A percentile compares a stretch with the other conserved stretches of the same genome.
These are phyloP conservation scores for Aspergillus amoenus DNA, from an alignment of 2,329 filamentous ascomycete species.

Conservation along the genomic window DNA sequence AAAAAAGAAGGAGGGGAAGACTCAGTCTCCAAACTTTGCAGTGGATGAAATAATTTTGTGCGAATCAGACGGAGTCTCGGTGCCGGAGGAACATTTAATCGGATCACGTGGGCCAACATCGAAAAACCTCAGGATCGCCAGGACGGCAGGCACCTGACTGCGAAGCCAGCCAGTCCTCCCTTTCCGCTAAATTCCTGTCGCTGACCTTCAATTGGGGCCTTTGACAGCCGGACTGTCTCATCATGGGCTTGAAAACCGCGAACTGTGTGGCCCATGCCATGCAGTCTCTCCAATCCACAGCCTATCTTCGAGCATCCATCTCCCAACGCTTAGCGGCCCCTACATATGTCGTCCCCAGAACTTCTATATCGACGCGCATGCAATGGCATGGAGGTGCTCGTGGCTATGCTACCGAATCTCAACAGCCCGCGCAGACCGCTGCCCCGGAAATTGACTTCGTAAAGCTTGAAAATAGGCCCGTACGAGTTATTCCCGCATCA, in stretches of 20 bases:
- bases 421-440: conserved; percentile 14
- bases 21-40: conserved; percentile 6
- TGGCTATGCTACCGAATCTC: conserved; percentile 29
- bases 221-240: conserved; percentile 13
- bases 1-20: conserved; percentile 21
- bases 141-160: conserved; percentile 6
- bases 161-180: neutral
- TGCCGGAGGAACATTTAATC: conserved; percentile 25
- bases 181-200: neutral
- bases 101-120: conserved; percentile 25
- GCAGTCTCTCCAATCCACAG: conserved; percentile 30
- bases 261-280: conserved; percentile 36
- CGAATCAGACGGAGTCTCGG: conserved; percentile 25
- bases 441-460: conserved; percentile 37
- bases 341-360: conserved; percentile 16
- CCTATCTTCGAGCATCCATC: conserved; percentile 41
- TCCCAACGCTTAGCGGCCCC: conserved; percentile 35
- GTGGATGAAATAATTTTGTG: conserved; percentile 26
- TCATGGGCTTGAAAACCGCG: conserved; percentile 41
- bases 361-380: conserved; percentile 12
- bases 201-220: conserved; percentile 7
- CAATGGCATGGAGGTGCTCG: conserved; percentile 22
- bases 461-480: conserved; percentile 43
- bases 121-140: conserved; percentile 25
- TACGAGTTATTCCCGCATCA: conserved; percentile 78